Base-by-base conservation (phyloP, 164 flowering plant genomes). In the Akebia trifoliata region DNA sequence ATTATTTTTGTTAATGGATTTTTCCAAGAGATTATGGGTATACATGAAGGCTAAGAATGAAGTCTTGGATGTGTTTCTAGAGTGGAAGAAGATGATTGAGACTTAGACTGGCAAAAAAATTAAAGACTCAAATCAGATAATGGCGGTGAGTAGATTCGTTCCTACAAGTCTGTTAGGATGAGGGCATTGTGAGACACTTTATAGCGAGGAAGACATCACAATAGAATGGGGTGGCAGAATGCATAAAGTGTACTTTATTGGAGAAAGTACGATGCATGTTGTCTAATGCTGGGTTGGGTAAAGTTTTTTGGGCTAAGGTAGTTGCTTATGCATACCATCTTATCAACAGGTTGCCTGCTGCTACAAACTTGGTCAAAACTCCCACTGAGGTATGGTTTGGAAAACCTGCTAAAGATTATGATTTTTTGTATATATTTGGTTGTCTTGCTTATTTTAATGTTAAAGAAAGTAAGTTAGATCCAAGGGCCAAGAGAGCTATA, bases 71-170 rank as follows among this genome's bases (percentile, higher is more conserved):
- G 24, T 42, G 20, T 42, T 56, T 15, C 1, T 11, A 24, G 25
- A 56, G 35, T 56, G 21, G 21, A 56, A 56, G 12, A 26, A 26
- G n/a, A 56, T 25, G 59, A 30, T 40, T 22, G 24, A 56, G 17
- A 56, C n/a, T 4, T 21, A 56, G 4, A 56, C 25, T 3, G 36
- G 26, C 5, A 39, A 37, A 18, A 56, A 42, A 1, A 17, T 39
- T 10, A 38, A 11, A 28, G 18, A 14, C 14, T 55, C 4, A 8
- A 4, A 34, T 25, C 36, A 0, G 59, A 39, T 30, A 42, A 56
- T 56, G 59, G n/a, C n/a, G 36, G 36, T 29, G 36, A 25, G 25
- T 38, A 56, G 36, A 42, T 40, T 25, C 21, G 4, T 24, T 32
- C 24, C 11, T 0, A 18, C 10, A 32, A 21, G 15, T 31, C 2